phyloP scores from a whole-genome alignment of 208 protist genomes.

The Zelonia costaricensis region DNA sequence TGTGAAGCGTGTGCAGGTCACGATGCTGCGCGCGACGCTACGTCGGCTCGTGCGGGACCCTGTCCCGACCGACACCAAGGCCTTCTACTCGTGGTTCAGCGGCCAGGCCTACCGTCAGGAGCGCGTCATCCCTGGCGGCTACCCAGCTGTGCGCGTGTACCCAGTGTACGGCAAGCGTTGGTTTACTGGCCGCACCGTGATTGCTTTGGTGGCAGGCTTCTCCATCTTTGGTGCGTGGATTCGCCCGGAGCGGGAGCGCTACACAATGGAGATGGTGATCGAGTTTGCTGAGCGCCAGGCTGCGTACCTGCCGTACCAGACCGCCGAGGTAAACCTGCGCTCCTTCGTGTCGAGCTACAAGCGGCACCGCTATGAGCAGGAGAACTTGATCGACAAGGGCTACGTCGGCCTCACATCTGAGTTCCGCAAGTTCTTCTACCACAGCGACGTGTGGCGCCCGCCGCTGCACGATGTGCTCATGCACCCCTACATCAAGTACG shows the following conservation, averaged over 20 bases:
- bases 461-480: slow-evolving; percentile 87
- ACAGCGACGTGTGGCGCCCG: slow-evolving; percentile 92
- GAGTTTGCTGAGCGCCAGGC: slow-evolving; percentile 86
- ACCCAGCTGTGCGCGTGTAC: slow-evolving; percentile 87
- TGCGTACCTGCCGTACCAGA: slow-evolving; percentile 86
- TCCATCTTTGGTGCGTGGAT: slow-evolving; percentile 88
- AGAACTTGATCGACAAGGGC: slow-evolving; percentile 90
- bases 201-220: slow-evolving; percentile 81
- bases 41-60: slow-evolving; percentile 79
- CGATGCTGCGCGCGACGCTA: slow-evolving; percentile 58
- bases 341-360: slow-evolving; percentile 82
- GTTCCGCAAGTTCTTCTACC: slow-evolving; percentile 94
- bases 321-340: slow-evolving; percentile 83
- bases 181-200: slow-evolving; percentile 87
- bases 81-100: slow-evolving; percentile 91
- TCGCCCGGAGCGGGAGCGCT: slow-evolving; percentile 85
- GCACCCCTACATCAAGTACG: slow-evolving; percentile 87
- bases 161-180: slow-evolving; percentile 91
- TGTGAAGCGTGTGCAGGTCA: not conserved
- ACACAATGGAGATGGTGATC: slow-evolving; percentile 90
- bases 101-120: slow-evolving; percentile 91
- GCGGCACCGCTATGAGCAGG: slow-evolving; percentile 87
- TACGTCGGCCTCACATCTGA: slow-evolving; percentile 90
- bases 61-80: slow-evolving; percentile 86
- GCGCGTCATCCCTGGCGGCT: slow-evolving; percentile 83